A percentile compares a stretch with the other conserved stretches of the same genome.
These are phyloP conservation scores for Amanita subjunquillea DNA, from an alignment of 768 basidiomycete species.

Conservation along the genomic window DNA sequence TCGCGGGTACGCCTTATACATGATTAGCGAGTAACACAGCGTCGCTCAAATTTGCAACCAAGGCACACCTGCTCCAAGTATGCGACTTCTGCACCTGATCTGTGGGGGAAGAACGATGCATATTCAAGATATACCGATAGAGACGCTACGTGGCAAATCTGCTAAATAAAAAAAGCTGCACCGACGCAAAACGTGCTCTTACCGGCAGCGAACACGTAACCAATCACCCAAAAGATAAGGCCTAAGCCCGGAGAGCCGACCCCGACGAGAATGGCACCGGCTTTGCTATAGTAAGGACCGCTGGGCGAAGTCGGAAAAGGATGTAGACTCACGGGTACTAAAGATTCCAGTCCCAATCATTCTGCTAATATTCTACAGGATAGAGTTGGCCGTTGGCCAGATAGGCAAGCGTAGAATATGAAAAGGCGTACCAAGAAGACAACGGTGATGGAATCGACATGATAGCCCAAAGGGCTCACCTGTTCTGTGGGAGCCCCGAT, in stretches of 20 bases:
- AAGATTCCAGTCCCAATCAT: conserved; percentile 31
- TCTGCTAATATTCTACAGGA: conserved; percentile 20
- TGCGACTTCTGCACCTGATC: conserved; percentile 39
- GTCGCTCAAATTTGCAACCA: neutral
- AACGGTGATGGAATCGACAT: conserved; percentile 20
- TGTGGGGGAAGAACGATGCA: conserved; percentile 35
- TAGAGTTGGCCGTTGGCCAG: neutral
- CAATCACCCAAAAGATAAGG: conserved; percentile 31
- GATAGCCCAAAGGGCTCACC: conserved; percentile 24
- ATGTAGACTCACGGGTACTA: conserved; percentile 15
- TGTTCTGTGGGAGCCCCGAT: conserved; percentile 21
- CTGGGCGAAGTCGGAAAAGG: neutral
- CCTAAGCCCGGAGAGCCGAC: conserved; percentile 29
- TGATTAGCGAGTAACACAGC: conserved; percentile 2
- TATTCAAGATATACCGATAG: conserved; percentile 34
- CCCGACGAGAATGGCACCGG: conserved; percentile 25
- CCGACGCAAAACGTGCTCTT: neutral
- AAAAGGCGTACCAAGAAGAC: conserved; percentile 13
- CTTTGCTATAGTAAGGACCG: conserved; percentile 8
- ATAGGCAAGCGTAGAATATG: neutral
- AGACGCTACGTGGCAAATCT: conserved; percentile 13
- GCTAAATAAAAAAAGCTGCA: neutral
- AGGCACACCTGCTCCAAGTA: conserved; percentile 31
- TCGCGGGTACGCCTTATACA: conserved; percentile 26
- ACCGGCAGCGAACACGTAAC: conserved; percentile 25